Percentiles rank a stretch among this genome's conserved stretches.
Conservation (phyloP, 2,329 filamentous ascomycete species). For the Aspergillus sclerotialis region DNA sequence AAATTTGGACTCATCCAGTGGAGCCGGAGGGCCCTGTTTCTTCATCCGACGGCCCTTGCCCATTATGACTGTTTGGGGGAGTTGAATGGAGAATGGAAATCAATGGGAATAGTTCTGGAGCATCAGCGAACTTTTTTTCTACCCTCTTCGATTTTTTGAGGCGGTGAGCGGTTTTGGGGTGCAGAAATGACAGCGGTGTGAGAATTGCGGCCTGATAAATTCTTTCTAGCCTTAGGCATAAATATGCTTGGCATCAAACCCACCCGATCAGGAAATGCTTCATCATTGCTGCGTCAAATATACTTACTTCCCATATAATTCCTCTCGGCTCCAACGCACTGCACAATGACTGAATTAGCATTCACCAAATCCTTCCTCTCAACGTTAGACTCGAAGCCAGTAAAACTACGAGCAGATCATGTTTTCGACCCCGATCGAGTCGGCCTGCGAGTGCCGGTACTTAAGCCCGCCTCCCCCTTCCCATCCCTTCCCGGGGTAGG, state of each 20-base stretch:
- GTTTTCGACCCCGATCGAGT: slow-evolving; percentile 78
- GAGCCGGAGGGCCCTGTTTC: slow-evolving; percentile 82
- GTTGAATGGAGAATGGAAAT: no score
- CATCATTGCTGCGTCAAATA: no score
- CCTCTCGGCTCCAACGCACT: no score
- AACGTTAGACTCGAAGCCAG: slow-evolving; percentile 67
- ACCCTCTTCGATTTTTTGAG: slow-evolving; percentile 18
- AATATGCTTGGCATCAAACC: slow-evolving; percentile 4
- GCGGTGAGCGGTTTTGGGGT: no score
- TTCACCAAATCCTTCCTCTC: slow-evolving; percentile 82
- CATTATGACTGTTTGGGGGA: slow-evolving; percentile 50
- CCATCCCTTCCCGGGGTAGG: no score
- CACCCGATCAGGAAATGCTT: slow-evolving; percentile 14
- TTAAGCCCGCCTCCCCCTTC: no score
- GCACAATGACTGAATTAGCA: slow-evolving; percentile 67
- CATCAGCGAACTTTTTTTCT: slow-evolving; percentile 22
- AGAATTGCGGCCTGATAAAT: neutral
- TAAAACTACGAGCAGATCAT: slow-evolving; percentile 82
- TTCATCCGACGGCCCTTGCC: slow-evolving; percentile 87
- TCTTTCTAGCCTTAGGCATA: slow-evolving; percentile 3
- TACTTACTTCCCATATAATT: no score
- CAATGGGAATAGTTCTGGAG: slow-evolving; percentile 6
- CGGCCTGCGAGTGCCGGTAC: slow-evolving; percentile 68
- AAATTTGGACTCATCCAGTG: slow-evolving; percentile 65
- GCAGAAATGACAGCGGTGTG: no score